A percentile compares a stretch with the other conserved stretches of the same genome.
Evolutionary conservation across 1,139 yeast species (phyloP).

Genomic region (Casaregolazyma lundiana): DNA sequence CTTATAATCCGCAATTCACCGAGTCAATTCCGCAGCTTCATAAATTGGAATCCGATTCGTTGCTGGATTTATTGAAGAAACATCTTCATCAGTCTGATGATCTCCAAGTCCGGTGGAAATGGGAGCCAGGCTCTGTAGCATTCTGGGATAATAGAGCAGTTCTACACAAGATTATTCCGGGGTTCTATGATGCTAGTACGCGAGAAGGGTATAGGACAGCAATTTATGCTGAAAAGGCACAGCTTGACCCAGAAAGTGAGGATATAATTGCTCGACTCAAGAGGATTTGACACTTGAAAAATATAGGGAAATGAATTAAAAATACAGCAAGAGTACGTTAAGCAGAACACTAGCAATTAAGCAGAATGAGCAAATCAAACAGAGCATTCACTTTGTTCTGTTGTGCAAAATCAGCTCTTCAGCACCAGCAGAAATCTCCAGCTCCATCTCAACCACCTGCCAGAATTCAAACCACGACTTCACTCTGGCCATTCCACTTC

Average conservation of each 20-base stretch:
- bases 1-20: constrained; percentile 1
- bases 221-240: constrained; percentile 3
- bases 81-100: constrained; percentile 2
- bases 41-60: neutral
- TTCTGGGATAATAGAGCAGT: constrained; percentile 9
- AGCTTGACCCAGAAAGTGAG: constrained; percentile 12
- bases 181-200: constrained; percentile 1
- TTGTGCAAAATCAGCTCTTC: too few relatives aligned
- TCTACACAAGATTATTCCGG: constrained; percentile 8
- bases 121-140: constrained; percentile 8
- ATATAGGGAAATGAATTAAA: too few relatives aligned
- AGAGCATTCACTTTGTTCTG: too few relatives aligned
- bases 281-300: too few relatives aligned
- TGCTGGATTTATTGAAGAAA: constrained; percentile 2
- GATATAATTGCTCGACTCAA: constrained; percentile 6
- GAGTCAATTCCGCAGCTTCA: constrained; percentile 7
- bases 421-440: too few relatives aligned
- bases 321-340: too few relatives aligned
- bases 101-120: constrained; percentile 3
- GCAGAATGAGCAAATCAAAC: too few relatives aligned
- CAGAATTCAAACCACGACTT: too few relatives aligned
- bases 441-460: too few relatives aligned
- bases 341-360: too few relatives aligned
- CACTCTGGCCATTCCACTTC: too few relatives aligned
- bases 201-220: constrained; percentile 10